phyloP scores from a whole-genome alignment of 352 stramenopile species.

The Thraustotheca clavata region DNA sequence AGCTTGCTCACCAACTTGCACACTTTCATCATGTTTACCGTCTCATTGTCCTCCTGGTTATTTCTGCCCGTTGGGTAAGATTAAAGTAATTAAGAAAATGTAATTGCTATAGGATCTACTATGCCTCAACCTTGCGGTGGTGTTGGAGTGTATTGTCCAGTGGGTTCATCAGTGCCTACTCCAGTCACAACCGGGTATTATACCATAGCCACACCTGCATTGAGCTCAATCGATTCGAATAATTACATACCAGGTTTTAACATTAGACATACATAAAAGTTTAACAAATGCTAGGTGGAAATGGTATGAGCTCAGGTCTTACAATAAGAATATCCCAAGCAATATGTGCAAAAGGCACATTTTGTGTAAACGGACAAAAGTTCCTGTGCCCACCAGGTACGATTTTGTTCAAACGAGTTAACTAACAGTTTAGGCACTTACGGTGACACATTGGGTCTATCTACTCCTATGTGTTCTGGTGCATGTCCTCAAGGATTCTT shows the following conservation, averaged over 20 bases:
- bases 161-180: conserved; percentile 37
- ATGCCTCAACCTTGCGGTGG: conserved; percentile 31
- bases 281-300: neutral
- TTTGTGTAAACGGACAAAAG: conserved; percentile 48
- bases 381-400: conserved; percentile 26
- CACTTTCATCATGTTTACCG: conserved; percentile 30
- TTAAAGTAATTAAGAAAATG: neutral
- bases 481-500: conserved; percentile 56
- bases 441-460: conserved; percentile 29
- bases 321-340: conserved; percentile 37
- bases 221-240: neutral
- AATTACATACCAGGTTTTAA: neutral
- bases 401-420: no score
- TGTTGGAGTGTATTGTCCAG: conserved; percentile 35
- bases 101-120: conserved; percentile 13
- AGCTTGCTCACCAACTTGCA: conserved; percentile 39
- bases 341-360: conserved; percentile 46
- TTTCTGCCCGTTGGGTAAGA: conserved; percentile 39
- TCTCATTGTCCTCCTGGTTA: conserved; percentile 44
- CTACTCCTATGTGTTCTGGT: conserved; percentile 37
- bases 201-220: conserved; percentile 29
- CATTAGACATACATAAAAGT: neutral
- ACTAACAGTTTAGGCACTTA: conserved; percentile 33
- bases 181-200: conserved; percentile 39
- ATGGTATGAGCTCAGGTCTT: neutral